Evolutionary conservation across 305 asterid genomes (phyloP).

Genomic region (Solanum aculeatissimum): DNA sequence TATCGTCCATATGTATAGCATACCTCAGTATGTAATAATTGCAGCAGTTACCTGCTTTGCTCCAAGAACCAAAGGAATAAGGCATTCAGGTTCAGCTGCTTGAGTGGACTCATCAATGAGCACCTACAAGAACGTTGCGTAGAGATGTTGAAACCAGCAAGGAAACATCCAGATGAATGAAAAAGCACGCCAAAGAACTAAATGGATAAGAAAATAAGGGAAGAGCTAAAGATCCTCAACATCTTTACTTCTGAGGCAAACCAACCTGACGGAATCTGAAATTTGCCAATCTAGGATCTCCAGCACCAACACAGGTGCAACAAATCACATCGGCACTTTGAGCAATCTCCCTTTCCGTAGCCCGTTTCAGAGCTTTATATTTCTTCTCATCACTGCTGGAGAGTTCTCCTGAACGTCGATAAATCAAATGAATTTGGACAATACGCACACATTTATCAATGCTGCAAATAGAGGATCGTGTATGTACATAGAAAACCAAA

Average conservation of each 20-base stretch:
- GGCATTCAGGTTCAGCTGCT: conserved; percentile 97
- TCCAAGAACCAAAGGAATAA: conserved; percentile 96
- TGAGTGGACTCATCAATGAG: conserved; percentile 99
- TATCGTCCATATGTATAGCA: background rate
- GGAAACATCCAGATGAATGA: background rate
- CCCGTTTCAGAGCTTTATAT: conserved; percentile 86
- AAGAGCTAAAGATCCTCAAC: background rate
- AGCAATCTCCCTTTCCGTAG: conserved; percentile 97
- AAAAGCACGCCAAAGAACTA: background rate
- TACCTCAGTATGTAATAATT: background rate
- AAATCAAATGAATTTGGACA: background rate
- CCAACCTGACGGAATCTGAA: conserved; percentile 96
- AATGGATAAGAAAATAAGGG: background rate
- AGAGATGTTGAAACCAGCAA: background rate
- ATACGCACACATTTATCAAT: background rate
- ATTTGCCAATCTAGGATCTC: conserved; percentile 96
- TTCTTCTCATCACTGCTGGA: conserved; percentile 98
- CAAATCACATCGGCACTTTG: conserved; percentile 99
- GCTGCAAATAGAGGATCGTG: background rate
- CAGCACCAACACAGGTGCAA: conserved; percentile 99
- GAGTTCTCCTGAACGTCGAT: conserved; percentile 56
- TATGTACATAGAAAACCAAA: background rate
- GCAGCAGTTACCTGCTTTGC: conserved; percentile 63
- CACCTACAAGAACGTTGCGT: conserved; percentile 34
- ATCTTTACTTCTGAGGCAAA: background rate